Conservation (phyloP, 768 basidiomycete species). For the Cystofilobasidium capitatum region DNA sequence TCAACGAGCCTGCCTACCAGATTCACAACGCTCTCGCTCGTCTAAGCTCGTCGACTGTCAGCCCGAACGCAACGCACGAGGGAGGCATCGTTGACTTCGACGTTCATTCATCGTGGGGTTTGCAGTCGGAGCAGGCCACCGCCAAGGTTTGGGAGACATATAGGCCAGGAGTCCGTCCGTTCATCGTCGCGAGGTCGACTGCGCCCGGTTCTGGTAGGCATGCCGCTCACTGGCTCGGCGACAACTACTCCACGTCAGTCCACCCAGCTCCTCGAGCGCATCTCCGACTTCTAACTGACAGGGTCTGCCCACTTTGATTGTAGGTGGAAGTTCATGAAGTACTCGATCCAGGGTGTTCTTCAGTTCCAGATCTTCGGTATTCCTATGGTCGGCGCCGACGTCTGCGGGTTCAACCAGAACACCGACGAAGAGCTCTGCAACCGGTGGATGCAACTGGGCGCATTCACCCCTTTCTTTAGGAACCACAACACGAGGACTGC, state of each 20-base stretch:
- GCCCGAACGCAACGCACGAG: conserved; percentile 62
- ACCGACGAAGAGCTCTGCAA: conserved; percentile 72
- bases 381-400: conserved; percentile 74
- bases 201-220: conserved; percentile 60
- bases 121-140: conserved; percentile 62
- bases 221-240: conserved; percentile 67
- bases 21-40: conserved; percentile 54
- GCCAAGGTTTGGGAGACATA: conserved; percentile 49
- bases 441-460: conserved; percentile 78
- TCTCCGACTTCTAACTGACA: background rate
- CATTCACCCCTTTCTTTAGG: conserved; percentile 70
- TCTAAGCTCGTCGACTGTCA: conserved; percentile 51
- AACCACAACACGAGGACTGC: conserved; percentile 48
- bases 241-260: conserved; percentile 57
- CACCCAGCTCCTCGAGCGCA: background rate
- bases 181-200: conserved; percentile 44
- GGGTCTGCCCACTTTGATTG: background rate
- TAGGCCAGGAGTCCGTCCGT: conserved; percentile 52
- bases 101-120: conserved; percentile 37
- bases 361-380: conserved; percentile 79
- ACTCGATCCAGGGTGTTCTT: conserved; percentile 62
- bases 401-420: conserved; percentile 53
- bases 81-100: conserved; percentile 55
- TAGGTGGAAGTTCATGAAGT: conserved; percentile 51
- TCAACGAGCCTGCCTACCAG: conserved; percentile 53